Evolutionary conservation across 1,284 basidiomycete genomes (phyloP), one percentile per base, ranked within the genome.

Genomic region (Malassezia slooffiae): DNA sequence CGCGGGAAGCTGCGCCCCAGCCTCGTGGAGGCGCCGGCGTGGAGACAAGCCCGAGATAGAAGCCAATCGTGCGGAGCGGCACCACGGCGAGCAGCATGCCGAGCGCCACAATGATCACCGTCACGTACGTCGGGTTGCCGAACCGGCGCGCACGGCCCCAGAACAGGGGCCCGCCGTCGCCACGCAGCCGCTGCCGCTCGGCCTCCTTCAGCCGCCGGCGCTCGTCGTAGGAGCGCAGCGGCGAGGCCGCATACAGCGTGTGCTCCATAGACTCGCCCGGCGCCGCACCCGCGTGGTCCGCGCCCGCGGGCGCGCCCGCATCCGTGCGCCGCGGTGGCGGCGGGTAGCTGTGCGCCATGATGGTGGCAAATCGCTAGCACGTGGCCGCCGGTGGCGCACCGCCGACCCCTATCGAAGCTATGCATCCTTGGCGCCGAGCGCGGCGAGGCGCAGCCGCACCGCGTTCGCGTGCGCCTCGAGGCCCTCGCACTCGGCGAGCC

Each of bases 401-500:
- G n/a, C n/a, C n/a, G n/a, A n/a, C n/a, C n/a, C n/a, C n/a, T n/a
- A n/a, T n/a, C n/a, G n/a, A 27, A 27, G 7, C 26, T 27, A 27
- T 13, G 13, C 26, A 13, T 13, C 26, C 16, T 21, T 37, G 27
- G 22, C 23, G 28, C 11, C 15, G 34, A 34, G 20, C 21, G 27
- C 36, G 19, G 58, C 43, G 37, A 73, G 45, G 12, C 72, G 40
- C 15, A 74, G 49, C 20, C 60, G 56, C 9, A 74, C 72, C 9
- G 72, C 72, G 45, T 70, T 66, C 15, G 90, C 91, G 72, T 99
- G 93, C 22, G 88, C 93, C 62, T 87, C 81, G 13, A 99, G 72
- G 5, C 89, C 89, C 74, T 99, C 93, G 60, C 88, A 85, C 66
- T 93, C 87, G 2, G 93, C 93, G 22, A 99, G 73, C 13, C 82